Percentiles rank a stretch among this genome's conserved stretches.
phyloP scores from a whole-genome alignment of 345 rosid species.

The Lumnitzera racemosa region DNA sequence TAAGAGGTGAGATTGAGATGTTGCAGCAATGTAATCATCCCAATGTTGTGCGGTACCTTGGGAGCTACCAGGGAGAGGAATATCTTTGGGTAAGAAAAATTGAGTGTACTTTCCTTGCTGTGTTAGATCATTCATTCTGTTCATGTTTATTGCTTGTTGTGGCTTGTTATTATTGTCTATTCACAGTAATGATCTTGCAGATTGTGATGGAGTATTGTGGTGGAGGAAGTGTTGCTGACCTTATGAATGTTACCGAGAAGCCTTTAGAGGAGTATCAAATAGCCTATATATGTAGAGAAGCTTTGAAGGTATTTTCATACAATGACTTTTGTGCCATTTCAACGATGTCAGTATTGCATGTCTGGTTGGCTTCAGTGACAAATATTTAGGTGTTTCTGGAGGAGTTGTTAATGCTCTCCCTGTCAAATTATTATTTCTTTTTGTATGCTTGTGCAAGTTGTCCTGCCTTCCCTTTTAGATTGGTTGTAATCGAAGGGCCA shows the following conservation, averaged over 20 bases:
- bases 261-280: constrained; percentile 94
- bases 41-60: constrained; percentile 90
- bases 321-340: too few species aligned
- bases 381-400: too few species aligned
- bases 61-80: constrained; percentile 99
- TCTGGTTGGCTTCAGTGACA: too few species aligned
- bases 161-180: background rate
- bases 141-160: background rate
- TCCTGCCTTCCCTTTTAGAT: too few species aligned
- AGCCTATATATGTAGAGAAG: constrained; percentile 92
- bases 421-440: too few species aligned
- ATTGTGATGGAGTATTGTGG: constrained; percentile 99
- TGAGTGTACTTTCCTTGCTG: constrained; percentile 1
- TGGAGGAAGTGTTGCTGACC: constrained; percentile 96
- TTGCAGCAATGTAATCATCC: constrained; percentile 96
- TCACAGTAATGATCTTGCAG: constrained; percentile 30
- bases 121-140: background rate
- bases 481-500: too few species aligned
- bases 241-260: constrained; percentile 87
- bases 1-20: constrained; percentile 99
- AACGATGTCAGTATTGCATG: too few species aligned
- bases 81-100: constrained; percentile 76
- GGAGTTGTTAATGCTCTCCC: too few species aligned
- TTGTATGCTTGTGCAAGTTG: too few species aligned
- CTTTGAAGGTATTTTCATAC: constrained; percentile 58